A percentile compares a stretch with the other conserved stretches of the same genome.
Conservation (phyloP, 305 asterid species). For the Solanum hybrid region DNA sequence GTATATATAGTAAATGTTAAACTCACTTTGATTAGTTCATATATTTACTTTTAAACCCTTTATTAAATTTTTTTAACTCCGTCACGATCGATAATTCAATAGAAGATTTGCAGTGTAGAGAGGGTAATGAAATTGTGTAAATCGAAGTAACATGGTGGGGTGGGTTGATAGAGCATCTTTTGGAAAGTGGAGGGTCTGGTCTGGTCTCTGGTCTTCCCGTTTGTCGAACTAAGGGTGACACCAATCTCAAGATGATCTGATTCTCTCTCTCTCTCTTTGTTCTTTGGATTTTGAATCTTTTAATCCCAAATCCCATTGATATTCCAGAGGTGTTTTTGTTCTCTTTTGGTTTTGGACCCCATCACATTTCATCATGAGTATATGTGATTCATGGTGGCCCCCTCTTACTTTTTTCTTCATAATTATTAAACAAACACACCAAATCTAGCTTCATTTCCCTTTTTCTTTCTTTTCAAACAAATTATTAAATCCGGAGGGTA, state of each 20-base stretch:
- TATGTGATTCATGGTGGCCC: constrained; percentile 6
- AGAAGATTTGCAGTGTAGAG: not conserved
- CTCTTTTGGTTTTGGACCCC: not conserved
- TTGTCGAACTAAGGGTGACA: constrained; percentile 27
- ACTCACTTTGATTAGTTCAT: too few relatives aligned
- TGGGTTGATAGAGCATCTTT: constrained; percentile 25
- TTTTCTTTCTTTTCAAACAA: not conserved
- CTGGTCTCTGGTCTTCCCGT: constrained; percentile 25
- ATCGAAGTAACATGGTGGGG: constrained; percentile 6
- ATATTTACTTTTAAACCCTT: too few relatives aligned
- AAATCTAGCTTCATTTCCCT: not conserved
- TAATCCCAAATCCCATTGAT: constrained; percentile 50
- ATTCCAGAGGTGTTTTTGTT: constrained; percentile 36
- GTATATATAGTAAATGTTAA: too few relatives aligned
- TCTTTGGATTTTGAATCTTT: constrained; percentile 39
- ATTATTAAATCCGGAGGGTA: constrained; percentile 2
- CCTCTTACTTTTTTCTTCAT: not conserved
- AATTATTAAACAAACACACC: not conserved
- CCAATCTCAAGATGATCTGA: constrained; percentile 49
- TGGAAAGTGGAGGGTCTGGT: constrained; percentile 24
- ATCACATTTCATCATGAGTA: constrained; percentile 11
- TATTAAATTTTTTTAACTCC: too few relatives aligned
- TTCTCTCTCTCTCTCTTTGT: constrained; percentile 34
- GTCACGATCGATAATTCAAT: too few relatives aligned
- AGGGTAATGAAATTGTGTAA: not conserved